Base-by-base conservation (phyloP, 192 early-diverging fungal species). In the Podila horticola region DNA sequence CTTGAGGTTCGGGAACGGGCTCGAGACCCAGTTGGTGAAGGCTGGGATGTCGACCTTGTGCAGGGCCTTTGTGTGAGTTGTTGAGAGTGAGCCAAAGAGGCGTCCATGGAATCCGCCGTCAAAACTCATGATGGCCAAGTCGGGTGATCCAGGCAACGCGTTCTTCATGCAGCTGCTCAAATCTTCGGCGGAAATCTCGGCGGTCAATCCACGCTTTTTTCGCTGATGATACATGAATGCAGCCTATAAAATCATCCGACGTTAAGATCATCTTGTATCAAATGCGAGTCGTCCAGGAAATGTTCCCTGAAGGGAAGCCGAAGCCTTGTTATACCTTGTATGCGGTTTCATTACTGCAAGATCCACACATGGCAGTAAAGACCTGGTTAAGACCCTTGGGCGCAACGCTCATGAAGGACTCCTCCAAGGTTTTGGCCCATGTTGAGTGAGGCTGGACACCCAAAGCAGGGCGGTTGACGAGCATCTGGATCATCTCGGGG, bases 31-130 rank as follows among this genome's bases (percentile, higher is more conserved):
- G 45, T 51, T 51, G 4, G 33, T 24, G 82, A 94, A 94, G 28
- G 92, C 90, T 24, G 92, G 92, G 57, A 93, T 91, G 59, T 93
- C 92, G 33, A 93, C 62, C 72, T 93, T 93, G 77, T 93, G 91
- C 38, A 93, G 79, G 1, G 92, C 89, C 71, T 93, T 93, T 67
- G 88, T 90, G 22, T 86, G 82, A 11, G 92, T 93, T 5, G 90
- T 84, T 58, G 89, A 87, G 6, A 93, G 87, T 2, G 91, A 89
- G 0, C 92, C 92, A 83, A 93, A 93, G 10, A 90, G 82, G 28
- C 92, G 85, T 33, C 92, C 92, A 55, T 93, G 92, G 79, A 93
- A 93, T 10, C 84, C 89, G 9, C 82, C 74, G 5, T 77, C 52
- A 61, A 93, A 93, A 57, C 89, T 91, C 72, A 93, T 85, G 41